Evolutionary conservation across 306 rosid species (phyloP).

Genomic region (Medicago lupulina): DNA sequence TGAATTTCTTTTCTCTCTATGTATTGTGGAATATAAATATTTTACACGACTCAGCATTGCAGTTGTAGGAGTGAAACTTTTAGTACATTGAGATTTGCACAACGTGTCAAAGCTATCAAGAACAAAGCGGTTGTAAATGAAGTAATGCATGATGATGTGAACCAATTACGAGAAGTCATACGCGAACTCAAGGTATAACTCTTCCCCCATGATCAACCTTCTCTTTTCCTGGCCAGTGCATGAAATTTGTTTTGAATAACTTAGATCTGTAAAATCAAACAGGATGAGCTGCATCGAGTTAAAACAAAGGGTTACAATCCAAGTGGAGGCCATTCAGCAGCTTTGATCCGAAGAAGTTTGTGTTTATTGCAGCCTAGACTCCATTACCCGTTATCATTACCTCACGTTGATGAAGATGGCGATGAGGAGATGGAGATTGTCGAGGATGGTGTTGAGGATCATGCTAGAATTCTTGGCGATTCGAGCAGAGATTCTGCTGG

Average conservation of each 20-base stretch:
- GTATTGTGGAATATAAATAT: constrained; percentile 27
- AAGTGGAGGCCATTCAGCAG: constrained; percentile 72
- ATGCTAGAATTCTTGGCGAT: constrained; percentile 29
- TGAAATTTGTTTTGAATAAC: constrained; percentile 37
- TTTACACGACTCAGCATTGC: constrained; percentile 47
- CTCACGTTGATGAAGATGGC: constrained; percentile 72
- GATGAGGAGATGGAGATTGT: constrained; percentile 97
- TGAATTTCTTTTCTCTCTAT: background rate
- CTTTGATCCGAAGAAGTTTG: constrained; percentile 86
- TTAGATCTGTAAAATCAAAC: constrained; percentile 40
- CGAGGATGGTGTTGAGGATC: constrained; percentile 83
- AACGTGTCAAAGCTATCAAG: constrained; percentile 84
- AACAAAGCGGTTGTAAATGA: constrained; percentile 93
- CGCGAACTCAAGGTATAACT: constrained; percentile 78
- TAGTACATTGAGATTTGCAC: constrained; percentile 94
- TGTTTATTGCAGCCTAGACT: constrained; percentile 64
- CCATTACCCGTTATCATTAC: constrained; percentile 49
- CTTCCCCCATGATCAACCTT: constrained; percentile 33
- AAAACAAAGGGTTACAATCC: constrained; percentile 64
- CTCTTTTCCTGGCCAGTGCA: constrained; percentile 27
- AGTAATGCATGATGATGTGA: constrained; percentile 79
- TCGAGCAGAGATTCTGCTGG: constrained; percentile 46
- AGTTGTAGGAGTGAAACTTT: constrained; percentile 88
- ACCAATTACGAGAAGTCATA: constrained; percentile 85
- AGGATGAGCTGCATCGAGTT: constrained; percentile 81